phyloP scores from a whole-genome alignment of 2,329 filamentous ascomycete genomes.

The Calcarisporium arbuscula region DNA sequence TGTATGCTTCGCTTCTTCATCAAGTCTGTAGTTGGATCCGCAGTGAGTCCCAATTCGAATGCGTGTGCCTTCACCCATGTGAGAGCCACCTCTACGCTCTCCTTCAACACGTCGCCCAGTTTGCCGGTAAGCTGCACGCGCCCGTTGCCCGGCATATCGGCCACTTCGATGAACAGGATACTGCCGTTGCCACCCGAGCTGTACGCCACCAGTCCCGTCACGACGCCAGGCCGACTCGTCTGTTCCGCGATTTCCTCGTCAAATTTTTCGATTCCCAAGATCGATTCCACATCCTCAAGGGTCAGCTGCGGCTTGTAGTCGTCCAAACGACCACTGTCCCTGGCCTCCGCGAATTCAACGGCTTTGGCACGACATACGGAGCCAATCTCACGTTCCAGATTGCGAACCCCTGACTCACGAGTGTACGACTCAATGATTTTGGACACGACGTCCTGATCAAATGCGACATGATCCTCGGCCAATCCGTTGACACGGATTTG shows the following conservation, averaged over 20 bases:
- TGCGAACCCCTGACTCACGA: slow-evolving; percentile 90
- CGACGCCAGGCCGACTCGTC: slow-evolving; percentile 76
- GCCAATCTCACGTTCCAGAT: slow-evolving; percentile 91
- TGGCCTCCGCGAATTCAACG: slow-evolving; percentile 87
- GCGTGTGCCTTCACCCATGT: slow-evolving; percentile 97
- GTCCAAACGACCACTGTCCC: slow-evolving; percentile 62
- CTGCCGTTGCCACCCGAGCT: slow-evolving; percentile 86
- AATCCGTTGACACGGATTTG: slow-evolving; percentile 90
- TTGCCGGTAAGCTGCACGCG: slow-evolving; percentile 94
- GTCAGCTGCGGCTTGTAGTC: slow-evolving; percentile 69
- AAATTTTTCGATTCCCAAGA: slow-evolving; percentile 87
- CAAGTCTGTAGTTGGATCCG: slow-evolving; percentile 78
- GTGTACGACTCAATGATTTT: slow-evolving; percentile 97
- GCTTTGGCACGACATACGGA: slow-evolving; percentile 92
- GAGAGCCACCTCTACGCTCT: slow-evolving; percentile 91
- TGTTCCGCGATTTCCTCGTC: slow-evolving; percentile 94
- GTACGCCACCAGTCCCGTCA: slow-evolving; percentile 94
- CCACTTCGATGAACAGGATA: slow-evolving; percentile 97
- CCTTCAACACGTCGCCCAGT: slow-evolving; percentile 92
- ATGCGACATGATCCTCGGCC: slow-evolving; percentile 62
- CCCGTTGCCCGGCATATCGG: slow-evolving; percentile 91
- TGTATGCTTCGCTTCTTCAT: slow-evolving; percentile 94
- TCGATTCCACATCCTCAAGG: slow-evolving; percentile 77
- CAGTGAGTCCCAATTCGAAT: slow-evolving; percentile 78
- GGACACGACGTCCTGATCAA: slow-evolving; percentile 79